phyloP scores from a whole-genome alignment of 805 yeast genomes.

The Torulaspora franciscae region DNA sequence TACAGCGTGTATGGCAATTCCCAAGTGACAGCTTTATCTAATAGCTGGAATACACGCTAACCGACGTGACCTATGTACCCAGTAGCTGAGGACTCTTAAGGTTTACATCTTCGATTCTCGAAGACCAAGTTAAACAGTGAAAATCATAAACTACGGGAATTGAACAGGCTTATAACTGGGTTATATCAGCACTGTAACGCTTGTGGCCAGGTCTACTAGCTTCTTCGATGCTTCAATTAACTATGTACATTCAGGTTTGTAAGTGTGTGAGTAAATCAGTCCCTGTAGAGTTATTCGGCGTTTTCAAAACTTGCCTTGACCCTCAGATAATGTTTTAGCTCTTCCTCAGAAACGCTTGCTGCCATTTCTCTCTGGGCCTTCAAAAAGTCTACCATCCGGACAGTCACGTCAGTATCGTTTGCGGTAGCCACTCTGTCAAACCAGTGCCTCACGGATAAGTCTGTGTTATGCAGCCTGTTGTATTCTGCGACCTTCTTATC shows the following conservation, averaged over 20 bases:
- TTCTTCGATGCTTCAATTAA: not conserved
- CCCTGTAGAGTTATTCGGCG: not conserved
- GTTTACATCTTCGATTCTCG: not conserved
- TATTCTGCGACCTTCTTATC: constrained; percentile 57
- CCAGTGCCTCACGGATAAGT: constrained; percentile 77
- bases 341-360: constrained; percentile 87
- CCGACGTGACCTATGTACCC: not conserved
- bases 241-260: not conserved
- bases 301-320: constrained; percentile 76
- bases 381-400: constrained; percentile 66
- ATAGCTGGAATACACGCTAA: not conserved
- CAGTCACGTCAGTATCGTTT: constrained; percentile 64
- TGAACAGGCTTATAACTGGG: not conserved
- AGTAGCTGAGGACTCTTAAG: not conserved
- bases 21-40: not conserved
- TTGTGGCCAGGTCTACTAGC: not conserved
- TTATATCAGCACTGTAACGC: not conserved
- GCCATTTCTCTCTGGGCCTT: constrained; percentile 66
- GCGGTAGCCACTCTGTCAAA: constrained; percentile 72
- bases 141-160: not conserved
- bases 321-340: constrained; percentile 70
- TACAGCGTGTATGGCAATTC: not conserved
- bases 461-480: constrained; percentile 43
- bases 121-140: not conserved
- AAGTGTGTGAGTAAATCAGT: not conserved